phyloP scores from a whole-genome alignment of 1,284 basidiomycete genomes.

The Sphaerobolus stellatus region DNA sequence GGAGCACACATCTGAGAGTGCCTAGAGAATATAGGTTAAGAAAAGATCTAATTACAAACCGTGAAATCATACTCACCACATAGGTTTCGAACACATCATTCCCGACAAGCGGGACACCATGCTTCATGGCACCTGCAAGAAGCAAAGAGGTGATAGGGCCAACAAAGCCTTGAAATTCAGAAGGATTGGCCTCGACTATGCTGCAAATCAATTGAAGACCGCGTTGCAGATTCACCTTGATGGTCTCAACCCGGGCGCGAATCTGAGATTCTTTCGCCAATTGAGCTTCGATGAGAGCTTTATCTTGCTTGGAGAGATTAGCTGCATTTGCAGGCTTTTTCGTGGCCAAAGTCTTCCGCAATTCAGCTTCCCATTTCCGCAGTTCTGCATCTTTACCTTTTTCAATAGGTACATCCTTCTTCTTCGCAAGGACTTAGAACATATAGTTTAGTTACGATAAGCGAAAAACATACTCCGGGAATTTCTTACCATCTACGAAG shows the following conservation, averaged over 20 bases:
- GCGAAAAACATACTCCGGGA: slow-evolving; percentile 1
- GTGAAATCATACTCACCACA: slow-evolving; percentile 49
- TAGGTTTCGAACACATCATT: slow-evolving; percentile 70
- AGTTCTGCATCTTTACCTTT: slow-evolving; percentile 88
- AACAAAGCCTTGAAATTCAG: slow-evolving; percentile 58
- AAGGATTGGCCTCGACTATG: slow-evolving; percentile 58
- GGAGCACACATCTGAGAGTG: slow-evolving; percentile 64
- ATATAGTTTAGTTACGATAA: slow-evolving; percentile 6
- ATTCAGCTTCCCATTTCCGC: slow-evolving; percentile 90
- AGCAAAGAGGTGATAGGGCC: slow-evolving; percentile 60
- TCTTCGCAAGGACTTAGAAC: slow-evolving; percentile 62
- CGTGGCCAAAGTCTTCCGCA: slow-evolving; percentile 78
- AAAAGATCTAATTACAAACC: background rate
- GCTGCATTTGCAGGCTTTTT: slow-evolving; percentile 56
- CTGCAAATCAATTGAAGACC: slow-evolving; percentile 69
- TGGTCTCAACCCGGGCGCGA: slow-evolving; percentile 54
- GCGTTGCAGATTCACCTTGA: slow-evolving; percentile 59
- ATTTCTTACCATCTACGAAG: slow-evolving; percentile 70
- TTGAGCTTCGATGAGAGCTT: slow-evolving; percentile 76
- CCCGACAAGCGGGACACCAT: slow-evolving; percentile 61
- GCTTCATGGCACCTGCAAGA: slow-evolving; percentile 61
- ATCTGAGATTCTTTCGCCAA: slow-evolving; percentile 73
- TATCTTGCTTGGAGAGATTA: slow-evolving; percentile 80
- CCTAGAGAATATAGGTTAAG: slow-evolving; percentile 38
- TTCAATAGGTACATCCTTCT: slow-evolving; percentile 50